Conservation (phyloP, 345 rosid species). For the Xanthoceras sorbifolium region DNA sequence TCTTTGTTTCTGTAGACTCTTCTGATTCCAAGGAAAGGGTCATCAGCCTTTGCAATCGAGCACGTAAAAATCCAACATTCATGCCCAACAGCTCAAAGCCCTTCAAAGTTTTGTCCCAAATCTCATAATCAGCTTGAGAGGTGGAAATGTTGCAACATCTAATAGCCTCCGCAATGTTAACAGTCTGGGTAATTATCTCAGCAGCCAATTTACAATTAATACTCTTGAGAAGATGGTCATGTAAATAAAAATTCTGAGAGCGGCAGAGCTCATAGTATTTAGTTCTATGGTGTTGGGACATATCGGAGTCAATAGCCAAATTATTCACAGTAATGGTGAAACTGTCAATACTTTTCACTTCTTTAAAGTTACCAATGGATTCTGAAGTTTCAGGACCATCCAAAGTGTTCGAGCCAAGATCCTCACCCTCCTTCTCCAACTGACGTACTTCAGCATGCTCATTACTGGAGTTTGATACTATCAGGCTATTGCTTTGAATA, state of each 20-base stretch:
- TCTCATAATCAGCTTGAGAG: constrained; percentile 33
- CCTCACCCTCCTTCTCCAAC: constrained; percentile 17
- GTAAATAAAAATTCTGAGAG: constrained; percentile 44
- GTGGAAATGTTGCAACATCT: constrained; percentile 35
- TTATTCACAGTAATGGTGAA: constrained; percentile 36
- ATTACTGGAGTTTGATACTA: constrained; percentile 9
- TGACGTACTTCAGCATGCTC: constrained; percentile 2
- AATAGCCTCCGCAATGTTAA: constrained; percentile 49
- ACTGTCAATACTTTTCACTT: constrained; percentile 27
- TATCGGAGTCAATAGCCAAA: constrained; percentile 35
- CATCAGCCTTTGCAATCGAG: constrained; percentile 36
- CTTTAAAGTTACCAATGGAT: constrained; percentile 25
- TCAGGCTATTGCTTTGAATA: constrained; percentile 21
- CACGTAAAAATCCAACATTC: constrained; percentile 44
- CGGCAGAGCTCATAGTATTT: constrained; percentile 47
- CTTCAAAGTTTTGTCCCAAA: constrained; percentile 50
- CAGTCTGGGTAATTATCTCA: constrained; percentile 49
- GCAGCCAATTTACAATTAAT: constrained; percentile 47
- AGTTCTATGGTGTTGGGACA: constrained; percentile 33
- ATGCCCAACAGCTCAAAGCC: constrained; percentile 57
- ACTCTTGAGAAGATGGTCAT: constrained; percentile 40
- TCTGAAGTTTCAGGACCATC: constrained; percentile 22
- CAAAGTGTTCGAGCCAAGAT: constrained; percentile 5
- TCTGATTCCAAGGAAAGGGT: constrained; percentile 32
- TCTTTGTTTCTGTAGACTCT: constrained; percentile 28